Base-by-base conservation (phyloP, 2,329 filamentous ascomycete genomes). In the Triangularia verruculosa region DNA sequence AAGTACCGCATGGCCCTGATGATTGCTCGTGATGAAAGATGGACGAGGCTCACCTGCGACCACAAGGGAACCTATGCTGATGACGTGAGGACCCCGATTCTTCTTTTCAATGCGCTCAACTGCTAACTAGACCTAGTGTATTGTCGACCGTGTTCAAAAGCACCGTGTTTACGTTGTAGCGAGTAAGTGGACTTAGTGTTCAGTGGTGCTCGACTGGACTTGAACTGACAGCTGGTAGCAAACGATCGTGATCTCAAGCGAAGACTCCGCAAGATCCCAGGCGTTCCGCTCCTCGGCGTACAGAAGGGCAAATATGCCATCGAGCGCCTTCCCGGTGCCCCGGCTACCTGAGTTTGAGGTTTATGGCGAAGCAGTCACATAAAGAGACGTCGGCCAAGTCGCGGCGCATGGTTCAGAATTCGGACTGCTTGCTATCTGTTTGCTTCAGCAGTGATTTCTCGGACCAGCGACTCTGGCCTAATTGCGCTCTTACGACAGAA, bases 291-390 rank as follows among this genome's bases (percentile, higher is more conserved):
- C 70, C 84, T 97, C 82, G 92, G 88, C 72, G 92, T 95, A 27
- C 91, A 90, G 5, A 86, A 91, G 72, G 92, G 91, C 54, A 97
- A 97, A 78, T 98, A 97, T 77, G 89, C 94, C 56, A 95, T 99
- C 72, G 95, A 98, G 82, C 86, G 93, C 71, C 78, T 97, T 67
- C 93, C 93, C 4, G 91, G 93, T 76, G 92, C 91, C 39, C 91
- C 91, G 32, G 89, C 93, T 69, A 86, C 82, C 62, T 84, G 72
- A 73, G 27, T 12, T 25, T 15, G 39, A 47, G 39, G 6, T 54
- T n/a, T 13, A 54, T 54, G 20, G 51, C n/a, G n/a, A n/a, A n/a
- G n/a, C n/a, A n/a, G n/a, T n/a, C n/a, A 47, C 39, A 9, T 20
- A 17, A 47, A 20, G n/a, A 20, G 39, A 17, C 39, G 39, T 47